Percentiles rank a stretch among this genome's conserved stretches.
Evolutionary conservation across 495 filamentous ascomycete species (phyloP).

Genomic region (Neurospora sublineolata): DNA sequence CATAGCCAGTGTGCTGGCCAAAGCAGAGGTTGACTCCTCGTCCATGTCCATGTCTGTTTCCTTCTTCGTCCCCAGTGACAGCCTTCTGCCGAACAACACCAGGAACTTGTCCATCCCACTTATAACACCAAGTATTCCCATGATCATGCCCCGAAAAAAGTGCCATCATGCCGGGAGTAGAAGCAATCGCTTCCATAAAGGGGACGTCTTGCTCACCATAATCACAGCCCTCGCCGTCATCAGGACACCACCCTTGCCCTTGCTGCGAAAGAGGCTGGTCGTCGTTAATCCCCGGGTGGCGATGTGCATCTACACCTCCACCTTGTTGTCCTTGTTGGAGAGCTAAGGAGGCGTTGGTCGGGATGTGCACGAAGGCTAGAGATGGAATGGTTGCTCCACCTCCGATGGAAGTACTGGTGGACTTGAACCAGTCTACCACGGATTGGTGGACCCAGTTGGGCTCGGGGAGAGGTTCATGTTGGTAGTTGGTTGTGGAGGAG

Average conservation of each 20-base stretch:
- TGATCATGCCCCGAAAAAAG: slow-evolving; percentile 64
- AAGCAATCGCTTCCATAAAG: slow-evolving; percentile 54
- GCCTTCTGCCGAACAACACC: slow-evolving; percentile 21
- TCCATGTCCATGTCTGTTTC: background rate
- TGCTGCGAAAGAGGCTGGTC: slow-evolving; percentile 43
- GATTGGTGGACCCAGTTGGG: slow-evolving; percentile 35
- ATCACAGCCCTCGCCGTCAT: slow-evolving; percentile 14
- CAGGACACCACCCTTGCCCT: slow-evolving; percentile 36
- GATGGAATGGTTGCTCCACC: slow-evolving; percentile 41
- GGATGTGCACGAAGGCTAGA: slow-evolving; percentile 66
- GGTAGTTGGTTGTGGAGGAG: slow-evolving; percentile 8
- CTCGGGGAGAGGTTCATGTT: slow-evolving; percentile 11
- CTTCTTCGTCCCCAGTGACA: background rate
- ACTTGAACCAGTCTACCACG: slow-evolving; percentile 51
- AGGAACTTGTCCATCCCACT: slow-evolving; percentile 27
- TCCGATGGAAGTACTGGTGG: slow-evolving; percentile 34
- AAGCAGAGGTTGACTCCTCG: slow-evolving; percentile 45
- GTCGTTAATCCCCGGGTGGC: slow-evolving; percentile 55
- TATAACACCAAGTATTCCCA: slow-evolving; percentile 53
- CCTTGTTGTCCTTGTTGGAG: slow-evolving; percentile 30
- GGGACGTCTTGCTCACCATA: slow-evolving; percentile 46
- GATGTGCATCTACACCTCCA: slow-evolving; percentile 23
- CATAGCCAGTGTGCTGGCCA: slow-evolving; percentile 59
- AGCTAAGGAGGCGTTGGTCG: slow-evolving; percentile 43
- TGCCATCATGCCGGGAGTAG: slow-evolving; percentile 46